Base-by-base conservation (phyloP, 1,139 yeast genomes). In the Arxiozyma bovina region DNA sequence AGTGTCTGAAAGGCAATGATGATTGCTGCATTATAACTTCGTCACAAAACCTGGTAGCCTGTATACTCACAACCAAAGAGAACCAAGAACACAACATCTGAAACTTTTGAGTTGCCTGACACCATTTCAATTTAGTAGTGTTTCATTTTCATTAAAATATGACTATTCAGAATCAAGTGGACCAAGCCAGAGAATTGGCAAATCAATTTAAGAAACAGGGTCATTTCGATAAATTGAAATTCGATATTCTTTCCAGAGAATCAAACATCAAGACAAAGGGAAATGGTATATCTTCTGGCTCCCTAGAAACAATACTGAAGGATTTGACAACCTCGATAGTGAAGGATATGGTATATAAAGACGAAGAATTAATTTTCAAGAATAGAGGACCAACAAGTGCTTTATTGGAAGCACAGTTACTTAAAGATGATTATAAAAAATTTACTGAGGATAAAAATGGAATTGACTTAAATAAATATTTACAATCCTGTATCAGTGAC, bases 311-410 rank as follows among this genome's bases (percentile, higher is more conserved):
- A 22, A n/a, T 46, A 34, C 30, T 46, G 12, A 46, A 34, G 22
- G 20, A 38, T 7, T 20, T 46, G 17, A 46, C 43, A 1, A 53
- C 58, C 3, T 49, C 55, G 20, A 47, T 62, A 7, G 70, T 67
- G 11, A 60, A 55, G 30, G 57, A 55, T 9, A 63, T 65, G 64
- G 67, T 68, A 1, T 46, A 53, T 6, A 59, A 65, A 20, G 68
- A 67, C 58, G 69, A 65, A 48, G 60, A 62, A 27, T 51, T 68
- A 15, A 54, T 67, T 8, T 68, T 64, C 54, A 68, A 67, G 50
- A 68, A 67, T 51, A 56, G 70, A 52, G 71, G 70, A 4, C 61
- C 70, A 1, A 67, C 70, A 1, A 66, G 68, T 54, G 71, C 71
- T 3, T 51, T 66, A 9, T 56, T 68, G 11, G 71, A 68, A 55